Evolutionary conservation across 2,329 filamentous ascomycete species (phyloP), one percentile per base, ranked within the genome.

Genomic region (Penicillium sp.): DNA sequence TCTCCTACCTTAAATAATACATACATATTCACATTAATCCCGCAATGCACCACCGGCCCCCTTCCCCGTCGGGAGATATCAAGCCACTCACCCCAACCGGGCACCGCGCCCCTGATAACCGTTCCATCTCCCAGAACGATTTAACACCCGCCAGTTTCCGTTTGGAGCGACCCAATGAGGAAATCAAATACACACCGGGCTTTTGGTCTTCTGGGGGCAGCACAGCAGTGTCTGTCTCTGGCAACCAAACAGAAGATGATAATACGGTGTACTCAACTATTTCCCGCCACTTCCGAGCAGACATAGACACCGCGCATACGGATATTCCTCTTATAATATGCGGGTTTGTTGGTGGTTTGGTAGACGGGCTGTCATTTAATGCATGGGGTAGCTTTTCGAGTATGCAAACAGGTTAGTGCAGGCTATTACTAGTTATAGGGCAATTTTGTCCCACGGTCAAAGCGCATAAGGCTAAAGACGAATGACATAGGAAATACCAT

Each of bases 371-470:
- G 16, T 73, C 73, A 2, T 76, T 74, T 60, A 75, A 75, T 55
- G 72, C 73, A 47, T 76, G 74, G 74, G 73, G 69, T 4, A 75
- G 71, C 61, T 77, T 76, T 52, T 66, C 73, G 26, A 73, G 73
- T 59, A 76, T 77, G 73, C 74, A 77, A 58, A 75, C 74, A 52
- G 74, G 74, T 75, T 63, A 16, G 62, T 57, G 17, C 14, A n/a
- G 19, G 11, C 10, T 25, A 36, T n/a, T n/a, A n/a, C n/a, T 26
- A 42, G 10, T 19, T 22, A 25, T 22, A 1, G 1, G 30, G 5
- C 12, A 31, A 17, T 17, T 5, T 25, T 2, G 19, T 2, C 16
- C 16, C 12, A 5, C 11, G 5, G 22, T 22, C 12, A n/a, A 30
- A 37, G 6, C 14, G 26, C 28, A 25, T 5, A n/a, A 9, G 5